Evolutionary conservation across 805 yeast species (phyloP).

Genomic region (Yarrowia bubula): DNA sequence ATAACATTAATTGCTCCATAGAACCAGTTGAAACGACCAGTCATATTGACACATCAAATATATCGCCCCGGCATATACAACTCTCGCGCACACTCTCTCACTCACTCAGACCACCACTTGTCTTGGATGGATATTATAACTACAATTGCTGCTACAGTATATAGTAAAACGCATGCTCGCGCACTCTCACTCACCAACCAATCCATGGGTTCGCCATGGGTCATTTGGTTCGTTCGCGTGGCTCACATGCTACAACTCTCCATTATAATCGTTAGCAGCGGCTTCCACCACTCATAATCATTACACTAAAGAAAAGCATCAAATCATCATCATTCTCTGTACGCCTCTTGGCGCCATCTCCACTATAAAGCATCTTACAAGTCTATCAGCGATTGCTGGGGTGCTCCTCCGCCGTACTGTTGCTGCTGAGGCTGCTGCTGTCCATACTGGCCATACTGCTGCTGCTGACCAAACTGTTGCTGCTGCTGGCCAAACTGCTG

Average conservation of each 20-base stretch:
- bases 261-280: neutral
- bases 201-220: no score
- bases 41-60: no score
- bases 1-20: neutral
- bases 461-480: conserved; percentile 30
- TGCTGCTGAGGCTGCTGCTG: conserved; percentile 27
- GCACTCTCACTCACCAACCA: no score
- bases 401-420: conserved; percentile 22
- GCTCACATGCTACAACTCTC: no score
- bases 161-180: no score
- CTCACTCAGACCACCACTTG: no score
- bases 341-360: neutral
- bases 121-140: no score
- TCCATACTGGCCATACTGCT: conserved; percentile 28
- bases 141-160: no score
- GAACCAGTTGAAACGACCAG: no score
- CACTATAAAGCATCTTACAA: conserved; percentile 1
- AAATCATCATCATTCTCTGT: conserved; percentile 6
- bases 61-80: no score
- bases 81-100: no score
- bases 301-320: conserved; percentile 26
- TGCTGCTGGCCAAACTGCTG: conserved; percentile 29
- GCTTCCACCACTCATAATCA: conserved; percentile 21
- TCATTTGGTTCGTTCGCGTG: no score
- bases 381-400: conserved; percentile 26